Conservation (phyloP, 768 basidiomycete genomes). For the Megacollybia marginata region DNA sequence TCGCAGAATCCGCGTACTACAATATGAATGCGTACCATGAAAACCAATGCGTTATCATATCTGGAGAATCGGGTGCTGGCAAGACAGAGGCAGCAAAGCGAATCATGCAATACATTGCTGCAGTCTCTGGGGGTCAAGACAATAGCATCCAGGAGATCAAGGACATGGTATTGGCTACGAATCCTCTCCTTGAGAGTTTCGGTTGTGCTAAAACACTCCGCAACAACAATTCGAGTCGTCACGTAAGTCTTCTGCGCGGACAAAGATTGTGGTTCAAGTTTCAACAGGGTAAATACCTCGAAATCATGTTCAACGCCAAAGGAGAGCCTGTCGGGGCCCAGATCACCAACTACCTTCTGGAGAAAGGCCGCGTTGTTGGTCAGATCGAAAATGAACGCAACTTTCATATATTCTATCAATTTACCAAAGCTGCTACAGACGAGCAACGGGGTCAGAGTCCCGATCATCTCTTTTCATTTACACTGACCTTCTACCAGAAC, state of each 20-base stretch:
- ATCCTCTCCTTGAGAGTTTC: conserved; percentile 94
- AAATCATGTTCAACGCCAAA: conserved; percentile 95
- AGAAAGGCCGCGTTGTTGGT: conserved; percentile 94
- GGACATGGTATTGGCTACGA: conserved; percentile 99
- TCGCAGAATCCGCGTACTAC: conserved; percentile 96
- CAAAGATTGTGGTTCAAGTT: conserved; percentile 8
- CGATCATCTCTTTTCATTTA: background rate
- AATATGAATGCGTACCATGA: conserved; percentile 99
- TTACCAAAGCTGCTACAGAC: conserved; percentile 89
- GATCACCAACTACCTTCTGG: conserved; percentile 96
- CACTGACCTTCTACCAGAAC: conserved; percentile 45
- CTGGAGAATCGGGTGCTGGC: conserved; percentile 97
- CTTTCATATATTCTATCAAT: conserved; percentile 99
- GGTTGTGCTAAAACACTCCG: conserved; percentile 98
- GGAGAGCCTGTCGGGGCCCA: conserved; percentile 96
- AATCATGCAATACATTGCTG: conserved; percentile 99
- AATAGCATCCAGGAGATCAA: conserved; percentile 96
- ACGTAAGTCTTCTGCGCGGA: conserved; percentile 50
- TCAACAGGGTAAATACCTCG: conserved; percentile 90
- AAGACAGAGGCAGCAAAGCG: conserved; percentile 99
- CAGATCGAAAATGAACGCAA: conserved; percentile 95
- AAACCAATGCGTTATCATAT: conserved; percentile 99
- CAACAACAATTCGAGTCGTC: conserved; percentile 97
- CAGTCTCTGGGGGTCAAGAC: conserved; percentile 83
- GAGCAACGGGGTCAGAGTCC: conserved; percentile 72